Percentiles rank a stretch among this genome's conserved stretches.
Conservation (phyloP, 805 yeast species). For the Yamadazyma phyllophila region DNA sequence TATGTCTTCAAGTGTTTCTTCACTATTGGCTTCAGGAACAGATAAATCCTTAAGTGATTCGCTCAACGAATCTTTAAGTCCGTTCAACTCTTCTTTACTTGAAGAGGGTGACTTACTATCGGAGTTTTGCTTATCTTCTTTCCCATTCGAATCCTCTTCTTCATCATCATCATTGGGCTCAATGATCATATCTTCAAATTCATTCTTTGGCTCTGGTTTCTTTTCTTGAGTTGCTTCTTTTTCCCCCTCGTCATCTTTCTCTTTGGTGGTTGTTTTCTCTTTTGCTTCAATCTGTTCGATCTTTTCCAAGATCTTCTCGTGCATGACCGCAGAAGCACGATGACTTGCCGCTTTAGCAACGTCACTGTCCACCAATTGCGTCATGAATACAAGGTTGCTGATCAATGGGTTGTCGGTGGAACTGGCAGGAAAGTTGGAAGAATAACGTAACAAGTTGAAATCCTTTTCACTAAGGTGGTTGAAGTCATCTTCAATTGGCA, state of each 20-base stretch:
- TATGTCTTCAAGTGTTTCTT: constrained; percentile 51
- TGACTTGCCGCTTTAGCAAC: constrained; percentile 80
- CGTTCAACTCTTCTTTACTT: not conserved
- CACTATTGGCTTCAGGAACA: constrained; percentile 11
- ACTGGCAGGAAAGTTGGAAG: constrained; percentile 81
- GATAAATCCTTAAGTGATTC: constrained; percentile 9
- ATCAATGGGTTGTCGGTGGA: constrained; percentile 90
- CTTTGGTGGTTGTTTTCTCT: constrained; percentile 10
- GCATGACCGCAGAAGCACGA: constrained; percentile 54
- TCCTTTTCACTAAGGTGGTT: constrained; percentile 46
- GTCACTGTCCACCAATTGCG: constrained; percentile 80
- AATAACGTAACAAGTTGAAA: constrained; percentile 74
- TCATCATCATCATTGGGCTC: constrained; percentile 15
- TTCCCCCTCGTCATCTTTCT: constrained; percentile 11
- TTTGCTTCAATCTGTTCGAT: constrained; percentile 25
- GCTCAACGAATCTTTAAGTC: constrained; percentile 1
- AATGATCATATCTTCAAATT: constrained; percentile 12
- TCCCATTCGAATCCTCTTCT: constrained; percentile 8
- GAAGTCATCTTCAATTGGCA: constrained; percentile 79
- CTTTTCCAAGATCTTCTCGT: constrained; percentile 40
- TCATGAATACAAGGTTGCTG: constrained; percentile 86
- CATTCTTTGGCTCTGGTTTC: constrained; percentile 11
- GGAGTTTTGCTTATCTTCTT: not conserved
- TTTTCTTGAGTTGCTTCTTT: constrained; percentile 9
- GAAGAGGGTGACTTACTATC: too few relatives aligned